Conservation (phyloP, 2,329 filamentous ascomycete species). For the Elsinoe ampelina region DNA sequence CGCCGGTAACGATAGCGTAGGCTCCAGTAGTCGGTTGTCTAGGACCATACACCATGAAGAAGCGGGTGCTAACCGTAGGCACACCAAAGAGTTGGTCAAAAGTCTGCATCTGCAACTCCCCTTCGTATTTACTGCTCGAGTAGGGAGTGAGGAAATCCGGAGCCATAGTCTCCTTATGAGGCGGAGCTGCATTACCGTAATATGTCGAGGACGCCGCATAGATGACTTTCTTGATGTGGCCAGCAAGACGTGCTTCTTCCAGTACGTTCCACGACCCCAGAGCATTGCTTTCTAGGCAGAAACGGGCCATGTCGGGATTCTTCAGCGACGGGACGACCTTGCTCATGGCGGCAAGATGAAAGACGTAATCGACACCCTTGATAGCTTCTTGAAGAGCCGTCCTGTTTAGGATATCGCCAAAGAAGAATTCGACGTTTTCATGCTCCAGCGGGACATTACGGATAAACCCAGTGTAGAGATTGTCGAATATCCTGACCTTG, state of each 20-base stretch:
- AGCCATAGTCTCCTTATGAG: background rate
- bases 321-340: background rate
- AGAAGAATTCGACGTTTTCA: background rate
- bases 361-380: background rate
- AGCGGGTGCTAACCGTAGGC: background rate
- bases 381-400: background rate
- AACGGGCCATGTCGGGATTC: background rate
- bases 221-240: background rate
- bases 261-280: background rate
- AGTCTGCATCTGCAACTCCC: background rate
- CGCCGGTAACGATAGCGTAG: background rate
- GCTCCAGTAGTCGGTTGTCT: background rate
- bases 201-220: background rate
- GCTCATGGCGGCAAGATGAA: background rate
- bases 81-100: background rate
- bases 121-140: background rate
- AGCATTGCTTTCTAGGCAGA: background rate
- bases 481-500: constrained; percentile 18
- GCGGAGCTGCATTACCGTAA: background rate
- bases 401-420: background rate
- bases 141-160: background rate
- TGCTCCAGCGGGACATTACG: background rate
- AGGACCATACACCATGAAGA: background rate
- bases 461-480: background rate
- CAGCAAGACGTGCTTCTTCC: background rate